phyloP scores from a whole-genome alignment of 805 yeast genomes.

The Schwanniomyces occidentalis region DNA sequence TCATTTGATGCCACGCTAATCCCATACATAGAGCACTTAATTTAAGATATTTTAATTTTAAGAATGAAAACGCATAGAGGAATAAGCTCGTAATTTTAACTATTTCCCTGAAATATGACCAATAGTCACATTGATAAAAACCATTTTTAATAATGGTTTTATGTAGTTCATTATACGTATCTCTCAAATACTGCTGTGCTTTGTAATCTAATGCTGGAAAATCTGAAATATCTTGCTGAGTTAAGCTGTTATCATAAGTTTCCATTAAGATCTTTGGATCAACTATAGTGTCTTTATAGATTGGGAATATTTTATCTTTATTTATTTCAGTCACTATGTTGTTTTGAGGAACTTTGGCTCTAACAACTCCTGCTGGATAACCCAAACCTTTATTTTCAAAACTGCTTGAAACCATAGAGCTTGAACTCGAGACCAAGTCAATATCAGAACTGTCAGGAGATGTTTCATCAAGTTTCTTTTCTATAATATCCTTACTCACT shows the following conservation, averaged over 20 bases:
- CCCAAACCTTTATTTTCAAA: constrained; percentile 27
- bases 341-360: constrained; percentile 55
- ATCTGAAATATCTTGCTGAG: constrained; percentile 52
- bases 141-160: constrained; percentile 54
- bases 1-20: constrained; percentile 84
- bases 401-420: constrained; percentile 8
- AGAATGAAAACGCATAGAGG: constrained; percentile 48
- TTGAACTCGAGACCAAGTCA: constrained; percentile 10
- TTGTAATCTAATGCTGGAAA: constrained; percentile 67
- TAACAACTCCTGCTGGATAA: constrained; percentile 39
- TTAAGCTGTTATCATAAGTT: constrained; percentile 57
- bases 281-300: constrained; percentile 33
- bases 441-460: constrained; percentile 9
- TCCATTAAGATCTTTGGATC: constrained; percentile 57
- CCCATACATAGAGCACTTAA: constrained; percentile 69
- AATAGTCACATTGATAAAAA: constrained; percentile 70
- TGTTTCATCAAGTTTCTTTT: constrained; percentile 12
- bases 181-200: constrained; percentile 60
- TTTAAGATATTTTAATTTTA: constrained; percentile 45
- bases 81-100: constrained; percentile 59
- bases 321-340: constrained; percentile 40
- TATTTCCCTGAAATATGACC: constrained; percentile 70
- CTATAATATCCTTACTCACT: constrained; percentile 7
- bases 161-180: constrained; percentile 63
- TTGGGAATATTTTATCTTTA: constrained; percentile 34